Evolutionary conservation across 164 flowering plant genomes (phyloP), one percentile per base, ranked within the genome.

Genomic region (Aristolochia californica): DNA sequence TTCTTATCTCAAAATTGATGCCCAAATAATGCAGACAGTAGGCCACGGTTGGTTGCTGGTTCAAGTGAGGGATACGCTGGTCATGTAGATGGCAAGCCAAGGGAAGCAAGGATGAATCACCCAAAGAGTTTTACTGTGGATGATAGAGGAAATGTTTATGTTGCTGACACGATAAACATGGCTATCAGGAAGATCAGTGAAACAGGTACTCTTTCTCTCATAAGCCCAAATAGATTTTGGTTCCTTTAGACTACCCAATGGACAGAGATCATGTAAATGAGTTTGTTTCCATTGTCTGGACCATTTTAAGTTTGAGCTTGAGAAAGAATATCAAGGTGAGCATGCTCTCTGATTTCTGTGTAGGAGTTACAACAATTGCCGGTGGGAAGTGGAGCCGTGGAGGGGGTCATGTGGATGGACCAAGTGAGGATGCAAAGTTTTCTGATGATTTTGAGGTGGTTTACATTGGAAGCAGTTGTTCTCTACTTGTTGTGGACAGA

Each of bases 311-410:
- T 28, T 49, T 0, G 4, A 14, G 53, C 5, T 5, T 21, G 23
- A 18, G 27, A 50, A 50, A n/a, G 47, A 18, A 28, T 5, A 9
- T 55, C 13, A n/a, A 40, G 10, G 17, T 38, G 14, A 26, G 24
- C 3, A 7, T 16, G 43, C 16, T 27, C 25, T 49, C 8, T 34
- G 34, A 23, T 48, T 1, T 61, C 17, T 55, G 24, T 68, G 54
- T 70, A 93, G 97, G 96, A 55, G 88, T 93, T 55, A 87, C 97
- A 62, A 93, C 99, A 23, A 87, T 93, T 71, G 97, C 99, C 7
- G 99, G 99, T 64, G 98, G 97, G 43, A 87, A 80, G 67, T 70
- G 77, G 81, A 72, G 82, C 63, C 75, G 79, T 38, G 87, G 87
- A 38, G 87, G 86, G 47, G 83, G 85, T 8, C 96, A 93, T 77